These are phyloP conservation scores for Sporothrix protearum DNA, from an alignment of 2,329 filamentous ascomycete genomes.

Conservation along the genomic window DNA sequence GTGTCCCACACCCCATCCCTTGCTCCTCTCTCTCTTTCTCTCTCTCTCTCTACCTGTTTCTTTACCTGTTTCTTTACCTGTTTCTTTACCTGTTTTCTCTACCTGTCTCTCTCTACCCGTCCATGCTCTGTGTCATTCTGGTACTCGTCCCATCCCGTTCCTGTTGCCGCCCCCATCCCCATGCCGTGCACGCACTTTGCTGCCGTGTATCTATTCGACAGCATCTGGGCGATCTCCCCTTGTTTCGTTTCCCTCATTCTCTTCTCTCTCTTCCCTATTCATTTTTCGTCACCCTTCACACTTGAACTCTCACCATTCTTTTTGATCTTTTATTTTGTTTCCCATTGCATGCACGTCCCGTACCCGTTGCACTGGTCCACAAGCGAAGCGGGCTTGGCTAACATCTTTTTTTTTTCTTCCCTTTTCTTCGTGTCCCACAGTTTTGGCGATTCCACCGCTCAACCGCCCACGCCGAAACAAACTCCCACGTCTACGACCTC, in stretches of 20 bases:
- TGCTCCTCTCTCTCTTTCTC: background rate
- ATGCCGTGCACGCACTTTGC: slow-evolving; percentile 25
- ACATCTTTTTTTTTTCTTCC: slow-evolving; percentile 23
- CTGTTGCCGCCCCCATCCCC: slow-evolving; percentile 17
- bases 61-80: too few relatives aligned
- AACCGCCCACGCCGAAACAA: slow-evolving; percentile 56
- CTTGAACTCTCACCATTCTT: background rate
- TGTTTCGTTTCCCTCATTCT: slow-evolving; percentile 19
- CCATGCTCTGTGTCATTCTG: background rate
- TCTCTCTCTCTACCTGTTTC: too few relatives aligned
- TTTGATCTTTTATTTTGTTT: background rate
- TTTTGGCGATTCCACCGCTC: slow-evolving; percentile 62
- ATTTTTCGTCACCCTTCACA: background rate
- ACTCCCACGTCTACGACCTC: slow-evolving; percentile 51
- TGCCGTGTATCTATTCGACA: slow-evolving; percentile 22
- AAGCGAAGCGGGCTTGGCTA: slow-evolving; percentile 20
- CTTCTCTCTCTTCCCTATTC: slow-evolving; percentile 20
- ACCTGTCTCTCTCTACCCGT: background rate
- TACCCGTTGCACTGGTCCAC: slow-evolving; percentile 22
- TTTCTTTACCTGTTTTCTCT: too few relatives aligned
- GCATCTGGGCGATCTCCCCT: slow-evolving; percentile 20
- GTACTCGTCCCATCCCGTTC: slow-evolving; percentile 11
- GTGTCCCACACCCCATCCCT: slow-evolving; percentile 18
- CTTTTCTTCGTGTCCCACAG: slow-evolving; percentile 38
- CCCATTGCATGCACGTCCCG: slow-evolving; percentile 4